phyloP scores from a whole-genome alignment of 176 grass and related monocot genomes.

The Paspalum notatum region DNA sequence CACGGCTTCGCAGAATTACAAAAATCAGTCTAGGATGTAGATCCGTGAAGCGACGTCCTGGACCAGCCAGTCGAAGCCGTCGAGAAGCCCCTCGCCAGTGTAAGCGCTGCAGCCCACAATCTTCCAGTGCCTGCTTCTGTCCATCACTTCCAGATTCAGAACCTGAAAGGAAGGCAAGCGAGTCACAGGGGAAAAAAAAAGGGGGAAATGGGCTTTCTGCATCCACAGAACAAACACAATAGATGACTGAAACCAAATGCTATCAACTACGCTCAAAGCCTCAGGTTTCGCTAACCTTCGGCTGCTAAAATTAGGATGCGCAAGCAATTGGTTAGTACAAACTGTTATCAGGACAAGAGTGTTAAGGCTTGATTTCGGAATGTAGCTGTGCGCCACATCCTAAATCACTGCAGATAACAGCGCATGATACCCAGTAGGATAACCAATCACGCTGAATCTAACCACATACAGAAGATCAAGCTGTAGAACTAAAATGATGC shows the following conservation, averaged over 20 bases:
- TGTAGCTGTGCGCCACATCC: not conserved
- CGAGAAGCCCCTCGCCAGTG: conserved; percentile 67
- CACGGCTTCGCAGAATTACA: no score
- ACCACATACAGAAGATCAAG: not conserved
- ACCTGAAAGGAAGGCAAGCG: conserved; percentile 48
- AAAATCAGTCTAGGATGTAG: conserved; percentile 61
- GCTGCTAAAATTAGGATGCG: not conserved
- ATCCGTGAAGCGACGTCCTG: conserved; percentile 85
- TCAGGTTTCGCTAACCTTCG: not conserved
- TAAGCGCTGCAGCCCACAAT: conserved; percentile 86
- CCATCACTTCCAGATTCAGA: conserved; percentile 81
- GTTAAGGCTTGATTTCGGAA: not conserved
- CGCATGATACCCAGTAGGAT: not conserved
- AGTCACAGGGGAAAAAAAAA: not conserved
- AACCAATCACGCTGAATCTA: not conserved
- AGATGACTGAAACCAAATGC: not conserved
- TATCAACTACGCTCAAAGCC: not conserved
- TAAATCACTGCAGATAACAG: not conserved
- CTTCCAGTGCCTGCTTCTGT: conserved; percentile 71
- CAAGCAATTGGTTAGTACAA: not conserved
- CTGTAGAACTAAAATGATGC: not conserved
- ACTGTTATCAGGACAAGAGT: not conserved
- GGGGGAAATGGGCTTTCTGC: not conserved
- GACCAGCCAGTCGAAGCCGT: conserved; percentile 86
- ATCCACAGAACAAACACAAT: not conserved